Conservation (phyloP, 331 rosid genomes). For the Quercus lobata region DNA sequence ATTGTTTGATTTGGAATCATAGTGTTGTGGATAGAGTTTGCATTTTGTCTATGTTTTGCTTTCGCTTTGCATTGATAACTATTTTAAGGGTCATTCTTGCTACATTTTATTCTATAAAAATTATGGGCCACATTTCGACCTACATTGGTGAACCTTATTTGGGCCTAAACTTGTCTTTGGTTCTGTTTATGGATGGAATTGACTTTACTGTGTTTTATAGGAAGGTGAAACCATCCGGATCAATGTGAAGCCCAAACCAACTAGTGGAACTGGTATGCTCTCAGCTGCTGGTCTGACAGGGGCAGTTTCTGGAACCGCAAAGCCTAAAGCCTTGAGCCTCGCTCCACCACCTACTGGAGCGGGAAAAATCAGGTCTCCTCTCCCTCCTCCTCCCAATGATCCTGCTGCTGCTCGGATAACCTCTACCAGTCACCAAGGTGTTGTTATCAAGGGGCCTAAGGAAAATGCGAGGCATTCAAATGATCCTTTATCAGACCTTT, state of each 20-base stretch:
- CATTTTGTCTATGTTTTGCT: not conserved
- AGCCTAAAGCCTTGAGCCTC: constrained; percentile 68
- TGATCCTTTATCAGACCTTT: constrained; percentile 84
- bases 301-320: constrained; percentile 32
- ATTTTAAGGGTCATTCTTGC: not conserved
- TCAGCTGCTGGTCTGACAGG: constrained; percentile 84
- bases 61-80: too few relatives aligned
- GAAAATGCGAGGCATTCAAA: constrained; percentile 37
- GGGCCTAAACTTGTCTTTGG: constrained; percentile 1
- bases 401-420: constrained; percentile 72
- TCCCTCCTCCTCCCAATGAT: constrained; percentile 95
- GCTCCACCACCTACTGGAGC: constrained; percentile 85
- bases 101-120: not conserved
- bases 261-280: constrained; percentile 92
- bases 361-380: constrained; percentile 75
- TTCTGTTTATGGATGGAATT: constrained; percentile 13
- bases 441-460: constrained; percentile 34
- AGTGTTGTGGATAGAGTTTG: not conserved
- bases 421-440: constrained; percentile 27
- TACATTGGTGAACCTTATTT: not conserved
- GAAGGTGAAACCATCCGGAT: constrained; percentile 98
- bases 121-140: not conserved
- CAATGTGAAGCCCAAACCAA: constrained; percentile 78
- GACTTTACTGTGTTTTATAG: constrained; percentile 31
- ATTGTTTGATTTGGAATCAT: not conserved